A percentile compares a stretch with the other conserved stretches of the same genome.
phyloP scores from a whole-genome alignment of 2,329 filamentous ascomycete species.

The Alternaria panax region DNA sequence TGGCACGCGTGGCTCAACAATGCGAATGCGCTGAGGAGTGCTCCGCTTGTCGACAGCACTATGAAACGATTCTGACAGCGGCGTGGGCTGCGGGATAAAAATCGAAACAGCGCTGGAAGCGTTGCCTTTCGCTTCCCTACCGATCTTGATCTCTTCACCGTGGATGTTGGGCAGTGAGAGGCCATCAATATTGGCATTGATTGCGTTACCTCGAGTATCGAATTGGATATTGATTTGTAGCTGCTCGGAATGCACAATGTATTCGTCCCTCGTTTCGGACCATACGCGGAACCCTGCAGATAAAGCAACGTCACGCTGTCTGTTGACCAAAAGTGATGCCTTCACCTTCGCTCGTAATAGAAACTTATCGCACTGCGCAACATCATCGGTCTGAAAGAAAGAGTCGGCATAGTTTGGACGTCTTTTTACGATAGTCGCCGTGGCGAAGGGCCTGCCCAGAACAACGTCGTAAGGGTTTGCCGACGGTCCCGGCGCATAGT shows the following conservation, averaged over 20 bases:
- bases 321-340: slow-evolving; percentile 17
- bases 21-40: neutral
- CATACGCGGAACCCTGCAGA: slow-evolving; percentile 16
- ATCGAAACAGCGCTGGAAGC: neutral
- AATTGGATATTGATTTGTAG: slow-evolving; percentile 3
- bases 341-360: slow-evolving; percentile 24
- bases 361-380: neutral
- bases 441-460: slow-evolving; percentile 7
- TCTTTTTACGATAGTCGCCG: neutral
- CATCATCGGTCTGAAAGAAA: slow-evolving; percentile 24
- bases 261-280: slow-evolving; percentile 15
- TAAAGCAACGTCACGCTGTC: slow-evolving; percentile 9
- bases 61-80: neutral
- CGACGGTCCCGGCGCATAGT: slow-evolving; percentile 4
- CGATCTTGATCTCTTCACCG: slow-evolving; percentile 5
- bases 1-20: neutral
- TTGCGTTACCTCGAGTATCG: slow-evolving; percentile 13
- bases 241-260: slow-evolving; percentile 27
- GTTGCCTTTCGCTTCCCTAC: neutral
- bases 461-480: slow-evolving; percentile 11
- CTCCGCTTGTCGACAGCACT: too few species aligned
- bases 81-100: neutral
- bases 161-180: slow-evolving; percentile 20
- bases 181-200: neutral
- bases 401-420: slow-evolving; percentile 1